A percentile compares a stretch with the other conserved stretches of the same genome.
These are phyloP conservation scores for Paragyromitra xinjiangensis DNA, from an alignment of 495 filamentous ascomycete species.

Conservation along the genomic window DNA sequence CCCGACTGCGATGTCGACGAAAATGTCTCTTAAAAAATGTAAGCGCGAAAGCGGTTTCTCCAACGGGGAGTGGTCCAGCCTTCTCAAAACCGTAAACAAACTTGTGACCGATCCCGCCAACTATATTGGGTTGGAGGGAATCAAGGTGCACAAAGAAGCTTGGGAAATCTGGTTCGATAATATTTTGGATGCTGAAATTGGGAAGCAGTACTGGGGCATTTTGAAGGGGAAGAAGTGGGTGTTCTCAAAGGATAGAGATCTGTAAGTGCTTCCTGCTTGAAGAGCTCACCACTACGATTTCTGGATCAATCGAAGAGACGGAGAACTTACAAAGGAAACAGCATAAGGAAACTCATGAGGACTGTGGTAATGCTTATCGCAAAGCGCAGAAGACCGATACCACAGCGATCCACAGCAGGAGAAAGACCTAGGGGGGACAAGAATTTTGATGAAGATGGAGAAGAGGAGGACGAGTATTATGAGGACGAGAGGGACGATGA, in stretches of 20 bases:
- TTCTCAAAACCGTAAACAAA: not conserved
- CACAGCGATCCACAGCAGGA: not conserved
- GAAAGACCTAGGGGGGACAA: not conserved
- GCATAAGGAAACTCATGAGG: slow-evolving; percentile 2
- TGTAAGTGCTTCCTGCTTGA: not conserved
- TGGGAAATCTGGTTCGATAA: slow-evolving; percentile 12
- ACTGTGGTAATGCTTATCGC: slow-evolving; percentile 9
- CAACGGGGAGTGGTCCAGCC: not conserved
- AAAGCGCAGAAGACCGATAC: not conserved
- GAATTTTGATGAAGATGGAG: not conserved
- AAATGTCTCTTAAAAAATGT: slow-evolving; percentile 2
- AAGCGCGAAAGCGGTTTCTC: not conserved
- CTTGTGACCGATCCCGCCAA: not conserved
- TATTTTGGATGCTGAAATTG: slow-evolving; percentile 6
- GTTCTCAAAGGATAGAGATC: slow-evolving; percentile 11
- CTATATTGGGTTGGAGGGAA: not conserved
- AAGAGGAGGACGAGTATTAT: not conserved
- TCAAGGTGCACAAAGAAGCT: slow-evolving; percentile 6
- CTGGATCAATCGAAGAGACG: not conserved
- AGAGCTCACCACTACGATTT: not conserved
- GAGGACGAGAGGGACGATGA: not conserved
- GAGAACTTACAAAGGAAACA: not conserved
- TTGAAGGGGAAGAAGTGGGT: slow-evolving; percentile 13
- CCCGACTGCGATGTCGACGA: not conserved
- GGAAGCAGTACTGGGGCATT: slow-evolving; percentile 17